A percentile compares a stretch with the other conserved stretches of the same genome.
These are phyloP conservation scores for Aspergillus sp. DNA, from an alignment of 2,329 filamentous ascomycete species.

Conservation along the genomic window DNA sequence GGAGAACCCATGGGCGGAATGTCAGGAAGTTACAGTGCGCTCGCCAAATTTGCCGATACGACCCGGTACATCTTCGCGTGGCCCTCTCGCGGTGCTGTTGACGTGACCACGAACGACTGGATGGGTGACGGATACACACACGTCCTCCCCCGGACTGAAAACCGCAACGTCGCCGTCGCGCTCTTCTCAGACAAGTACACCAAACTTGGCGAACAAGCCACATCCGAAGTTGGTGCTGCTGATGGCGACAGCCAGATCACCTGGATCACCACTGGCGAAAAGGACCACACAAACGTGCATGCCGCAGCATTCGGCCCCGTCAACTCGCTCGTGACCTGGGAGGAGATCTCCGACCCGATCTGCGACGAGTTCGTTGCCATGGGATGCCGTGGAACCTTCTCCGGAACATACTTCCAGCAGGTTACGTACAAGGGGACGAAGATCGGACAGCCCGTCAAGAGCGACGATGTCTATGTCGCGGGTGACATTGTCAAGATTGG, in stretches of 20 bases:
- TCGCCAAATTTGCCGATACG: conserved; percentile 58
- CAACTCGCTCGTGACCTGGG: conserved; percentile 63
- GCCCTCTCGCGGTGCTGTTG: conserved; percentile 63
- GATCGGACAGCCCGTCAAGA: conserved; percentile 56
- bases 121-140: conserved; percentile 62
- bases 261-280: conserved; percentile 60
- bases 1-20: conserved; percentile 67
- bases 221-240: conserved; percentile 56
- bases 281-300: conserved; percentile 63
- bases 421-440: conserved; percentile 57
- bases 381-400: conserved; percentile 63
- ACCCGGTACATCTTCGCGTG: conserved; percentile 65
- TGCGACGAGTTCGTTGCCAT: conserved; percentile 61
- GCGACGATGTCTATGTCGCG: conserved; percentile 61
- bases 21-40: conserved; percentile 64
- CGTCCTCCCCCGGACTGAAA: conserved; percentile 58
- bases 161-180: conserved; percentile 64
- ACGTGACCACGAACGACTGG: conserved; percentile 61
- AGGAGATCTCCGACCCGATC: conserved; percentile 61
- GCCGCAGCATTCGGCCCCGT: conserved; percentile 58
- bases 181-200: conserved; percentile 63
- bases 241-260: conserved; percentile 63
- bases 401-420: conserved; percentile 64
- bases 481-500: conserved; percentile 66
- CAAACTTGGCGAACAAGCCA: conserved; percentile 58